These are phyloP conservation scores for Fusarium heterosporum DNA, from an alignment of 2,329 filamentous ascomycete genomes.

Conservation along the genomic window DNA sequence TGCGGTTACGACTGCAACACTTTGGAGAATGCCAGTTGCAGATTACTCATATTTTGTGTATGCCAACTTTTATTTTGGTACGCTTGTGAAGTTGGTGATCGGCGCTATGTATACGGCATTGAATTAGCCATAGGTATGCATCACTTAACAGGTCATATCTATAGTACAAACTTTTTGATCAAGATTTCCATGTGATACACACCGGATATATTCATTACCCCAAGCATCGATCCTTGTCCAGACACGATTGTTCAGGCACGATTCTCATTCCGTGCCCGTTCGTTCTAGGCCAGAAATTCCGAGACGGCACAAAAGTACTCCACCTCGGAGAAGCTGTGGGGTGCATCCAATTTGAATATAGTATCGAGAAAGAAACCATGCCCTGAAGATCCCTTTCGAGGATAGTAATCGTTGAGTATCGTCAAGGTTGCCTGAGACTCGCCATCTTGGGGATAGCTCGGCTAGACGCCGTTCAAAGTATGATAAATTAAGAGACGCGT, in stretches of 20 bases:
- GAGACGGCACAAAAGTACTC: constrained; percentile 26
- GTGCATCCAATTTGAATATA: constrained; percentile 32
- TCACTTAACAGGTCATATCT: not conserved
- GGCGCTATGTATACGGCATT: not conserved
- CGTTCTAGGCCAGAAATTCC: constrained; percentile 5
- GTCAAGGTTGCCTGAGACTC: not conserved
- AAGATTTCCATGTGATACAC: constrained; percentile 23
- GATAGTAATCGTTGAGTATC: no score
- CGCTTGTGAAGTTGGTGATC: not conserved
- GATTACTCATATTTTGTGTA: not conserved
- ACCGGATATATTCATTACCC: constrained; percentile 16
- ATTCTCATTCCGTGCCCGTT: constrained; percentile 11
- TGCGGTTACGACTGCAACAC: not conserved
- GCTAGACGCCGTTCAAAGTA: not conserved
- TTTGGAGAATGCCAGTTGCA: constrained; percentile 28
- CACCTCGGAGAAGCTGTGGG: constrained; percentile 41
- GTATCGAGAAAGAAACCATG: constrained; percentile 1
- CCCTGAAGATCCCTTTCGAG: constrained; percentile 30
- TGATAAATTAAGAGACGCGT: constrained; percentile 8
- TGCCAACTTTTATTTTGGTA: not conserved
- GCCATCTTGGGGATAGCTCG: not conserved
- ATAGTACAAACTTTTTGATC: no score
- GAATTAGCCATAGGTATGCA: not conserved
- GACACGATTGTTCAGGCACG: not conserved
- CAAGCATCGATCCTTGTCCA: constrained; percentile 13